Evolutionary conservation across 495 filamentous ascomycete species (phyloP), one percentile per base, ranked within the genome.

Genomic region (Pyrenula aspistea): DNA sequence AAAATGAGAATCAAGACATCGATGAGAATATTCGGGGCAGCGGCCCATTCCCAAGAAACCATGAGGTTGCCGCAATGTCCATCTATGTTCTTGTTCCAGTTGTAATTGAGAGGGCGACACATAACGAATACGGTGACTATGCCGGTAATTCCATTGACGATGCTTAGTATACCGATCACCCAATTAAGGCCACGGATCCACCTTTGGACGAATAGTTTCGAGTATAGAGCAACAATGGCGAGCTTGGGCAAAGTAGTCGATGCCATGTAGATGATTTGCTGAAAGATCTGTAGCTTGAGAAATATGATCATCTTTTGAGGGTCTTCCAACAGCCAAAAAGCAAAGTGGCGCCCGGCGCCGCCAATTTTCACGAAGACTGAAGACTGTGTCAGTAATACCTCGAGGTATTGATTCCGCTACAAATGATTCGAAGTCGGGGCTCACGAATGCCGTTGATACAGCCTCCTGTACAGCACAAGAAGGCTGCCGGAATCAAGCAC

Each of bases 21-120:
- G 8, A 65, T 65, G n/a, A 69, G 49, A 15, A 72, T 71, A 56
- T 71, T 71, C 10, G 70, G 64, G n/a, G 72, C 56, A 12, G 61
- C 57, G 24, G 56, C 63, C 59, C 61, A 73, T 10, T 61, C 55
- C 21, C 60, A 64, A 49, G 67, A 63, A 0, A 60, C 57, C 3
- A 64, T 42, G 23, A 57, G 59, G 54, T 70, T 57, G 25, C 70
- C 56, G 55, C 70, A 73, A 20, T 50, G 50, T 4, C 31, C 31
- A 42, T 4, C 4, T 1, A 53, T 21, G 0, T 31, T 42, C 15
- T 58, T 63, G 25, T 63, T 54, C 63, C 63, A 69, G 4, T 58
- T 57, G 12, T 55, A 56, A 8, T 56, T 24, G 11, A 65, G 53
- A 2, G 67, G 63, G 0, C 24, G 49, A 50, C 68, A 71, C 31